A percentile compares a stretch with the other conserved stretches of the same genome.
These are phyloP conservation scores for Colletotrichum spaethianum DNA, from an alignment of 2,329 filamentous ascomycete genomes.

Conservation along the genomic window DNA sequence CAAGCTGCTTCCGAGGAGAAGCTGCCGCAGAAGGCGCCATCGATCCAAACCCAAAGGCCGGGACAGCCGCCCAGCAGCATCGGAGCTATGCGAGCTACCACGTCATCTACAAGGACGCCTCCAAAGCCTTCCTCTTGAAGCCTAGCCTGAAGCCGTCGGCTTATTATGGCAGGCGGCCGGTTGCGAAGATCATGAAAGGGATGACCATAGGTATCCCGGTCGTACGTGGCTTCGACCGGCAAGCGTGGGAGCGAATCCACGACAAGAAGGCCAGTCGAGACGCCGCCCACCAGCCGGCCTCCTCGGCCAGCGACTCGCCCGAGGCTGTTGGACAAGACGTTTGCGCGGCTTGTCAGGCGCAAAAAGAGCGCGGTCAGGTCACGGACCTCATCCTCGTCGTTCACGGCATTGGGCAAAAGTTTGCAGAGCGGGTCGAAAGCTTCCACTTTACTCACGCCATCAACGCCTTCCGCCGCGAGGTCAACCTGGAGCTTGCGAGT, in stretches of 20 bases:
- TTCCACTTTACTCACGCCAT: slow-evolving; percentile 98
- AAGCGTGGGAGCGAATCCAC: slow-evolving; percentile 82
- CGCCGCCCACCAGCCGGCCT: slow-evolving; percentile 45
- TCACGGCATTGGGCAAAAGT: slow-evolving; percentile 96
- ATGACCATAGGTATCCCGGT: slow-evolving; percentile 87
- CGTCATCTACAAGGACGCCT: slow-evolving; percentile 87
- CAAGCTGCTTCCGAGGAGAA: slow-evolving; percentile 72
- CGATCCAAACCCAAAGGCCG: slow-evolving; percentile 51
- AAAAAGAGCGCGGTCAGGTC: slow-evolving; percentile 77
- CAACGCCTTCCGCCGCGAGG: slow-evolving; percentile 87
- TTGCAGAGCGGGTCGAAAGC: slow-evolving; percentile 94
- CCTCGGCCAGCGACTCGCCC: slow-evolving; percentile 34
- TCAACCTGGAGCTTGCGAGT: slow-evolving; percentile 86
- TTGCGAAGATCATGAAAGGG: slow-evolving; percentile 88
- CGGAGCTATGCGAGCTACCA: slow-evolving; percentile 81
- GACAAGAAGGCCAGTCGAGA: slow-evolving; percentile 56
- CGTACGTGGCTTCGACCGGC: slow-evolving; percentile 88
- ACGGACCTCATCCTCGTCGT: slow-evolving; percentile 92
- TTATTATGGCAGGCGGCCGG: slow-evolving; percentile 85
- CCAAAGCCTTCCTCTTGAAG: slow-evolving; percentile 86
- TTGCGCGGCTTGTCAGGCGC: slow-evolving; percentile 73
- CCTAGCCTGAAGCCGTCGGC: slow-evolving; percentile 87
- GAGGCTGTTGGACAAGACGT: slow-evolving; percentile 43
- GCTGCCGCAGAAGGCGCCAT: slow-evolving; percentile 69
- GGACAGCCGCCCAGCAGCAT: slow-evolving; percentile 58